These are phyloP conservation scores for Aspergillus ruber DNA, from an alignment of 2,329 filamentous ascomycete species.

Conservation along the genomic window DNA sequence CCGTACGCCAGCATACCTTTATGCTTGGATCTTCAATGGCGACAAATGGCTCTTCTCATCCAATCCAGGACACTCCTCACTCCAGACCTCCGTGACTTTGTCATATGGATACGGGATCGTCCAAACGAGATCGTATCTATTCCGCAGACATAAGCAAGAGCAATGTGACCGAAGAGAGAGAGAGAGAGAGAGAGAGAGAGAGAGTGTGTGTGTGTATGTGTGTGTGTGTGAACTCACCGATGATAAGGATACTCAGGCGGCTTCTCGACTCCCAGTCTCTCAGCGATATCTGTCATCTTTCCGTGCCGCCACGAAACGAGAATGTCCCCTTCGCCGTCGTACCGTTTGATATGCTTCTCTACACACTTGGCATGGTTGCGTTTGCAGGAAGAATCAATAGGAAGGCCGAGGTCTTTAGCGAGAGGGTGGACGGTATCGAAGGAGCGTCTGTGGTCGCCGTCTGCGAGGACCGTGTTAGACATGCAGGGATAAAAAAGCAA, in stretches of 20 bases:
- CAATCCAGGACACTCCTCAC: slow-evolving; percentile 21
- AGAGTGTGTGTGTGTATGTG: too few species aligned
- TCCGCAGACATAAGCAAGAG: neutral
- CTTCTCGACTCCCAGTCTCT: slow-evolving; percentile 14
- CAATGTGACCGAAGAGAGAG: too few species aligned
- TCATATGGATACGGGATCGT: slow-evolving; percentile 22
- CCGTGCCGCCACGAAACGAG: slow-evolving; percentile 24
- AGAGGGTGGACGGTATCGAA: slow-evolving; percentile 22
- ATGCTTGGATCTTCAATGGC: slow-evolving; percentile 15
- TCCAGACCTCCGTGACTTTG: slow-evolving; percentile 18
- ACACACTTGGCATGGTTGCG: slow-evolving; percentile 19
- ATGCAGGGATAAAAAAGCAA: neutral
- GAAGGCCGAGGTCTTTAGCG: slow-evolving; percentile 20
- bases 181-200: too few species aligned
- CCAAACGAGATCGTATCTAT: slow-evolving; percentile 26
- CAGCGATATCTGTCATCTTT: slow-evolving; percentile 17
- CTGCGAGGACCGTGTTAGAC: slow-evolving; percentile 4
- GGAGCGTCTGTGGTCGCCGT: slow-evolving; percentile 12
- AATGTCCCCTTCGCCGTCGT: slow-evolving; percentile 21
- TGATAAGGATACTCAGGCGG: slow-evolving; percentile 19
- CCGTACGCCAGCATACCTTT: slow-evolving; percentile 5
- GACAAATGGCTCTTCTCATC: slow-evolving; percentile 9
- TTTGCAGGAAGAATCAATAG: slow-evolving; percentile 21
- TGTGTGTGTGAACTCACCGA: too few species aligned
- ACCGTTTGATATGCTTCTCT: slow-evolving; percentile 11